Conservation (phyloP, 352 stramenopile genomes). For the Phytophthora lateralis region DNA sequence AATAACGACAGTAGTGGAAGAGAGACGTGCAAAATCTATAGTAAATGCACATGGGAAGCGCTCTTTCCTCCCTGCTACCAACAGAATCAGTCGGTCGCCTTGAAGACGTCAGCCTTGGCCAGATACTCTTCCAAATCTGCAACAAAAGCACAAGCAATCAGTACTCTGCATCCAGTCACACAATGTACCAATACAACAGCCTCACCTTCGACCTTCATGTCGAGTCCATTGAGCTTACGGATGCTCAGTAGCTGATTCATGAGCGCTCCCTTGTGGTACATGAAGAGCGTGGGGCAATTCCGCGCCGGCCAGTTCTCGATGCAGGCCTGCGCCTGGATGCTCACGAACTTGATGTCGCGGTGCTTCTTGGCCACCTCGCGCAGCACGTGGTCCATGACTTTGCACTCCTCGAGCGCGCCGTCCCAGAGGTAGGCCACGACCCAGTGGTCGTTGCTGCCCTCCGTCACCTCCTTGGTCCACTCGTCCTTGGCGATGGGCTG, state of each 20-base stretch:
- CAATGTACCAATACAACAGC: too few species aligned
- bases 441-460: constrained; percentile 87
- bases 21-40: constrained; percentile 38
- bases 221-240: constrained; percentile 85
- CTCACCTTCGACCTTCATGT: constrained; percentile 87
- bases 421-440: constrained; percentile 93
- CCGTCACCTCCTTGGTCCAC: constrained; percentile 92
- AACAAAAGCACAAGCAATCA: constrained; percentile 16
- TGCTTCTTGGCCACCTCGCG: constrained; percentile 84
- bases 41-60: constrained; percentile 24
- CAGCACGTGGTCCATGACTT: constrained; percentile 91
- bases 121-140: constrained; percentile 90
- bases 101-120: constrained; percentile 78
- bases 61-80: background rate
- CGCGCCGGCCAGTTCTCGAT: constrained; percentile 93
- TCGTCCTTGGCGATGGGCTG: constrained; percentile 93
- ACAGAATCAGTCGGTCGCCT: constrained; percentile 25
- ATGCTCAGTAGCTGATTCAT: constrained; percentile 91
- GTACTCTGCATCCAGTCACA: background rate
- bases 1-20: background rate
- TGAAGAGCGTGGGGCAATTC: constrained; percentile 94
- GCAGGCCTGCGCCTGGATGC: constrained; percentile 89
- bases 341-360: constrained; percentile 93
- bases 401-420: constrained; percentile 87
- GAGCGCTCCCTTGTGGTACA: constrained; percentile 91